Base-by-base conservation (phyloP, 257 asterid genomes). In the Ajuga chamaepitys region DNA sequence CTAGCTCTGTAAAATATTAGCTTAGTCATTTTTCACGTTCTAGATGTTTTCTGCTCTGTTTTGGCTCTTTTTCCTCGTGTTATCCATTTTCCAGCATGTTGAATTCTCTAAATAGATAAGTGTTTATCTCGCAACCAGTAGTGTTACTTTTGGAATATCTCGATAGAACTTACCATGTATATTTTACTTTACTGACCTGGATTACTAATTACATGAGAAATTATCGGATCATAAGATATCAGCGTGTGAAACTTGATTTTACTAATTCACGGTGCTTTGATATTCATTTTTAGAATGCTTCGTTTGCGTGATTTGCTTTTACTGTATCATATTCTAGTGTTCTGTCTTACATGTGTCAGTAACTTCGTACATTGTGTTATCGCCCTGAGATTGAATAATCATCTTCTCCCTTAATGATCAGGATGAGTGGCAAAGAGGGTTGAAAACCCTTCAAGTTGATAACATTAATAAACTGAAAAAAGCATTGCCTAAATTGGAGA, bases 401-500 rank as follows among this genome's bases (percentile, higher is more conserved):
- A 16, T 34, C 1, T 24, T 64, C 44, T 58, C 44, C 69, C 54
- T 35, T 70, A 50, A 58, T 72, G 47, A 70, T 51, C 75, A 88
- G 96, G 96, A 86, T 59, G 96, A 88, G 77, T 91, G 96, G 95
- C 86, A 86, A 70, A 83, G 73, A 71, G 98, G 96, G 61, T 83
- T 88, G 75, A 88, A 83, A 85, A 80, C 88, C 61, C 78, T 91
- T 70, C 63, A 78, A 71, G 92, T 82, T 28, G 95, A 88, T 69
- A 78, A 91, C 21, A 56, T 86, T 5, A 54, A 20, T 57, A 91
- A 91, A 79, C 80, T 91, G 72, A 86, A 83, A 87, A 91, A 88
- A 73, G 71, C 89, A 69, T 83, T 91, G 48, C 95, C 95, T 47
- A 89, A 83, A 54, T 81, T 91, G 69, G 88, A 82, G 84, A 86